phyloP scores from a whole-genome alignment of 495 filamentous ascomycete genomes.

The Halenospora varia region DNA sequence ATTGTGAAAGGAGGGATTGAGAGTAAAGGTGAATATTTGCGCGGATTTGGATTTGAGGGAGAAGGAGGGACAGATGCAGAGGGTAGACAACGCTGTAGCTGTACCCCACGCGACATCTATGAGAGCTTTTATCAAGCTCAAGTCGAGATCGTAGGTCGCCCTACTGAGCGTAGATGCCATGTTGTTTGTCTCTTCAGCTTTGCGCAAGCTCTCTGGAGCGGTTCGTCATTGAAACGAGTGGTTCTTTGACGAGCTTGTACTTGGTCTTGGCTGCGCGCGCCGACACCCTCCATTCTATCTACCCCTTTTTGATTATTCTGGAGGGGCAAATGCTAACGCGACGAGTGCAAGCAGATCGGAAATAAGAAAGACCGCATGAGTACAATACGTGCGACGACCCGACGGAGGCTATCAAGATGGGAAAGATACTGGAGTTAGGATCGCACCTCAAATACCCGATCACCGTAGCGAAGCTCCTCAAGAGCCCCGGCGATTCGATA shows the following conservation, averaged over 20 bases:
- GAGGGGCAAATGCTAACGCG: background rate
- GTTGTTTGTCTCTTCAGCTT: slow-evolving; percentile 12
- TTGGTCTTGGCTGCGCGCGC: slow-evolving; percentile 2
- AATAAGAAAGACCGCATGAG: slow-evolving; percentile 18
- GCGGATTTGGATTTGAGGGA: background rate
- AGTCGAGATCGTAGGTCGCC: slow-evolving; percentile 27
- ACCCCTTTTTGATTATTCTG: background rate
- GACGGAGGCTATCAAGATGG: slow-evolving; percentile 24
- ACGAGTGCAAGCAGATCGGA: slow-evolving; percentile 1
- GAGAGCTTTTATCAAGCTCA: slow-evolving; percentile 22
- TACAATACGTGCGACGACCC: slow-evolving; percentile 14
- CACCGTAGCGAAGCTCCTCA: slow-evolving; percentile 84
- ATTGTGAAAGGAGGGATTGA: background rate
- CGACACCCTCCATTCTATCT: background rate
- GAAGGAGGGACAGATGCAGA: slow-evolving; percentile 9
- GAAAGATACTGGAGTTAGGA: slow-evolving; percentile 47
- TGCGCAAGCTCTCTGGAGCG: slow-evolving; percentile 20
- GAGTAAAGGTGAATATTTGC: slow-evolving; percentile 22
- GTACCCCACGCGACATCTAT: slow-evolving; percentile 26
- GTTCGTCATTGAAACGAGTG: background rate
- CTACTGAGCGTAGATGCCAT: slow-evolving; percentile 21
- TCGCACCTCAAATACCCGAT: slow-evolving; percentile 82
- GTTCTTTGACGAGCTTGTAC: slow-evolving; percentile 6
- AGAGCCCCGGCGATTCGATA: slow-evolving; percentile 68
- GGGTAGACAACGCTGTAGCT: slow-evolving; percentile 17